Conservation (phyloP, 768 basidiomycete genomes). For the Hortiboletus campestris region DNA sequence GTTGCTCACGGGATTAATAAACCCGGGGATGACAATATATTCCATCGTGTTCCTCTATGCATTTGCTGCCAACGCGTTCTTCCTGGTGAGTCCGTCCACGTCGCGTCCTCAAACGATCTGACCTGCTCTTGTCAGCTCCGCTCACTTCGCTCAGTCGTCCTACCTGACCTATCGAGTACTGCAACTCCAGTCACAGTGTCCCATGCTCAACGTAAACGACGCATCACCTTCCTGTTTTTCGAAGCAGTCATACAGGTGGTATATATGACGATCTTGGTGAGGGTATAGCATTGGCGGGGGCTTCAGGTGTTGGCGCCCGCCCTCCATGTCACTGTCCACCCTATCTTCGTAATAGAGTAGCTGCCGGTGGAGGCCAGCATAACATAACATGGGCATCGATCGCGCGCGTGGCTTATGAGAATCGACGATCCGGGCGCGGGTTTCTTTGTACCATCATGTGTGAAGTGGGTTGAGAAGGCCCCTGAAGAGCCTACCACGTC, state of each 20-base stretch:
- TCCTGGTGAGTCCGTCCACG: conserved; percentile 64
- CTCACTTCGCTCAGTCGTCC: conserved; percentile 86
- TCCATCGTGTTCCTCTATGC: conserved; percentile 76
- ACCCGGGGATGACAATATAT: conserved; percentile 61
- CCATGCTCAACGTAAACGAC: conserved; percentile 74
- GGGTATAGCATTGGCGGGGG: conserved; percentile 39
- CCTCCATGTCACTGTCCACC: neutral
- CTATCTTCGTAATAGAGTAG: conserved; percentile 4
- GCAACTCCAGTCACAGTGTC: conserved; percentile 56
- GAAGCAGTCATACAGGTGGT: conserved; percentile 79
- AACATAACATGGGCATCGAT: neutral
- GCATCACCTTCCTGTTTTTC: conserved; percentile 87
- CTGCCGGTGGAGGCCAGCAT: neutral
- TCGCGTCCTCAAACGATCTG: neutral
- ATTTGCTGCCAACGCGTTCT: conserved; percentile 89
- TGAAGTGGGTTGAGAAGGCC: neutral
- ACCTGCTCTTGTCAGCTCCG: conserved; percentile 64
- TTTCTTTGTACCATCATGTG: neutral
- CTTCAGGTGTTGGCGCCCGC: neutral
- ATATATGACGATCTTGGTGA: conserved; percentile 83
- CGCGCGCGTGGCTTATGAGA: neutral
- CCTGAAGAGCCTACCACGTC: neutral
- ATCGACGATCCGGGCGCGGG: neutral
- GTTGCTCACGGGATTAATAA: conserved; percentile 68
- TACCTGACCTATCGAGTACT: conserved; percentile 67